phyloP scores from a whole-genome alignment of 78 protist genomes.

The Mantamonas sphyraenae region DNA sequence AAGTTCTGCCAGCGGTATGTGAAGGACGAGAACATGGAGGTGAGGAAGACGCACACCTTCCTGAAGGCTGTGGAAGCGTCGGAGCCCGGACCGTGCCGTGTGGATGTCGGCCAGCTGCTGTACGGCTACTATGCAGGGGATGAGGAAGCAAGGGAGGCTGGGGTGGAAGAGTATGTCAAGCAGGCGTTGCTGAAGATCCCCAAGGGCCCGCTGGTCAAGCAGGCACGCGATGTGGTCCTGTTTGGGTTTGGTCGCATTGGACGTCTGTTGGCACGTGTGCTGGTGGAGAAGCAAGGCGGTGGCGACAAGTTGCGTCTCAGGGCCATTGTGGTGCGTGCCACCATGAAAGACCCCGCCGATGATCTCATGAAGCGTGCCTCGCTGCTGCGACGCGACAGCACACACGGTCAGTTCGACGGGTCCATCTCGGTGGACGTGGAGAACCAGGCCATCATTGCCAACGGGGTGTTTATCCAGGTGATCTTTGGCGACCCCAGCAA shows the following conservation, averaged over 20 bases:
- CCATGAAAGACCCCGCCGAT: slow-evolving; percentile 1
- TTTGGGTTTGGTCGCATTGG: slow-evolving; percentile 31
- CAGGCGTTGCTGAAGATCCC: not conserved
- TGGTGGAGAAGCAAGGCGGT: not conserved
- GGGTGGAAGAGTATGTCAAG: not conserved
- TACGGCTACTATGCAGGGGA: not conserved
- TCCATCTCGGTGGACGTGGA: slow-evolving; percentile 16
- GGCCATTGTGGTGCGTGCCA: slow-evolving; percentile 16
- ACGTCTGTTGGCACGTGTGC: slow-evolving; percentile 13
- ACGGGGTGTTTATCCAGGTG: slow-evolving; percentile 1
- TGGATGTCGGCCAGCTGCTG: not conserved
- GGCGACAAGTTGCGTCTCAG: not conserved
- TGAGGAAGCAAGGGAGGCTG: not conserved
- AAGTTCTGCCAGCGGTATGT: no score
- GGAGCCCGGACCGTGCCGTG: not conserved
- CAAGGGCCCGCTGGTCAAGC: not conserved
- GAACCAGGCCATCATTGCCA: not conserved
- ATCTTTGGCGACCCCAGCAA: slow-evolving; percentile 11
- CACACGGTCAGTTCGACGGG: slow-evolving; percentile 24
- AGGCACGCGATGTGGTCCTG: slow-evolving; percentile 7
- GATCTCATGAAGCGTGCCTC: slow-evolving; percentile 3
- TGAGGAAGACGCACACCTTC: not conserved
- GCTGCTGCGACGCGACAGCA: slow-evolving; percentile 13
- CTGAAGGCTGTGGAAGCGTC: not conserved
- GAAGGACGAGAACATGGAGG: no score